A percentile compares a stretch with the other conserved stretches of the same genome.
Evolutionary conservation across 2,329 filamentous ascomycete species (phyloP).

Genomic region (Akanthomyces lecanii): DNA sequence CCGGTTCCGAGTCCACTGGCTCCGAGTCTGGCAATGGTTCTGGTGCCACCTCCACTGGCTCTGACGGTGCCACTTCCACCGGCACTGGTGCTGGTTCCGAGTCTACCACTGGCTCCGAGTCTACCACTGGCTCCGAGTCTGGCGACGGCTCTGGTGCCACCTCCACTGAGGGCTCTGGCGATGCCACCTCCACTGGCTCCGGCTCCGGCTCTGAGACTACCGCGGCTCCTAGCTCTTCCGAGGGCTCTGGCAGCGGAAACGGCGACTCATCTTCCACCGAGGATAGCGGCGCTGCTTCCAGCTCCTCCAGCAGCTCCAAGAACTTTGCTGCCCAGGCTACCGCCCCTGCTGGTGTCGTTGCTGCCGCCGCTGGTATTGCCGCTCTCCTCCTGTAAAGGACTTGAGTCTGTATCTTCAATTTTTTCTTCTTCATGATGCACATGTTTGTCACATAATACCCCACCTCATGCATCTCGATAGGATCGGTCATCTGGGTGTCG

Average conservation of each 20-base stretch:
- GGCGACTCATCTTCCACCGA: slow-evolving; percentile 17
- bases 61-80: slow-evolving; percentile 12
- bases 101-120: slow-evolving; percentile 14
- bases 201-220: slow-evolving; percentile 18
- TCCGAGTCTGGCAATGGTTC: slow-evolving; percentile 21
- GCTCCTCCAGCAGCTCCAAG: slow-evolving; percentile 20
- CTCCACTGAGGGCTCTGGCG: slow-evolving; percentile 15
- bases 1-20: slow-evolving; percentile 19
- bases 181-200: slow-evolving; percentile 20
- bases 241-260: slow-evolving; percentile 15
- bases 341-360: slow-evolving; percentile 43
- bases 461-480: slow-evolving; percentile 27
- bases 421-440: slow-evolving; percentile 30
- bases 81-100: slow-evolving; percentile 19
- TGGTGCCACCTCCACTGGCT: slow-evolving; percentile 21
- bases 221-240: slow-evolving; percentile 16
- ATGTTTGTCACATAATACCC: slow-evolving; percentile 42
- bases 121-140: slow-evolving; percentile 20
- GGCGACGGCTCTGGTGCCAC: slow-evolving; percentile 17
- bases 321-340: slow-evolving; percentile 31
- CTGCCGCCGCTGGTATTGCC: slow-evolving; percentile 47
- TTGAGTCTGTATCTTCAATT: slow-evolving; percentile 8
- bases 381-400: slow-evolving; percentile 44
- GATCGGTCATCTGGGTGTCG: slow-evolving; percentile 21
- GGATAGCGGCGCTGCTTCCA: slow-evolving; percentile 20